phyloP scores from a whole-genome alignment of 2,329 filamentous ascomycete species.

The Aspergillus puulaauensis region DNA sequence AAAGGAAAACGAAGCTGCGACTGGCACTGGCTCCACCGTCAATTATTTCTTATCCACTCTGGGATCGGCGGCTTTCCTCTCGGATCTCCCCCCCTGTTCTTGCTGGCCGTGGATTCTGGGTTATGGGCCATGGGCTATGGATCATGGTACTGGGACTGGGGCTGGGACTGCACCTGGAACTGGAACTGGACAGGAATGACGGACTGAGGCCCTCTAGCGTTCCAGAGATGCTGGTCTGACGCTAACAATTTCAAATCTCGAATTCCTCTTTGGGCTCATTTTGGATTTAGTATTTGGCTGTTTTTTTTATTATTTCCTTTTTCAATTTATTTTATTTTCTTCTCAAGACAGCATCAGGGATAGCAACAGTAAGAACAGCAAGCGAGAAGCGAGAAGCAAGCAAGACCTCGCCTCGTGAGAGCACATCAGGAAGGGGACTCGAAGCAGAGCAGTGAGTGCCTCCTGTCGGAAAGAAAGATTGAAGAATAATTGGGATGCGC shows the following conservation, averaged over 20 bases:
- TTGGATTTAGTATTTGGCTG: not conserved
- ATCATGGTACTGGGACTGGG: too few species aligned
- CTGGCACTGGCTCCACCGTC: not conserved
- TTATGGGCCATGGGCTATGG: too few species aligned
- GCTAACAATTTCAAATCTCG: slow-evolving; percentile 3
- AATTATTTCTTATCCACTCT: slow-evolving; percentile 9
- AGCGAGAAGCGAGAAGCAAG: not conserved
- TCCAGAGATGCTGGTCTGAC: slow-evolving; percentile 2
- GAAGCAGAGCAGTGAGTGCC: too few species aligned
- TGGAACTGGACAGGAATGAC: too few species aligned
- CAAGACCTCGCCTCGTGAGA: too few species aligned
- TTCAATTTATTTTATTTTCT: too few species aligned
- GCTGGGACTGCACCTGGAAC: too few species aligned
- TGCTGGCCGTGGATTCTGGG: not conserved
- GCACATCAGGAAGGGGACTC: too few species aligned
- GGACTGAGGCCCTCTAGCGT: not conserved
- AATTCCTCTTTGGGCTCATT: not conserved
- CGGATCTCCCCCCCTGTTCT: slow-evolving; percentile 9
- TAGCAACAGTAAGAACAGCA: too few species aligned
- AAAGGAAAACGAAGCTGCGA: not conserved
- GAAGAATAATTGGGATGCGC: not conserved
- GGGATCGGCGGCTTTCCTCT: slow-evolving; percentile 22
- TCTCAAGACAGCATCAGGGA: too few species aligned
- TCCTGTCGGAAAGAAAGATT: not conserved
- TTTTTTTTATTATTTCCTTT: too few species aligned